Conservation (phyloP, 2,329 filamentous ascomycete genomes). For the Phyllosticta capitalensis region DNA sequence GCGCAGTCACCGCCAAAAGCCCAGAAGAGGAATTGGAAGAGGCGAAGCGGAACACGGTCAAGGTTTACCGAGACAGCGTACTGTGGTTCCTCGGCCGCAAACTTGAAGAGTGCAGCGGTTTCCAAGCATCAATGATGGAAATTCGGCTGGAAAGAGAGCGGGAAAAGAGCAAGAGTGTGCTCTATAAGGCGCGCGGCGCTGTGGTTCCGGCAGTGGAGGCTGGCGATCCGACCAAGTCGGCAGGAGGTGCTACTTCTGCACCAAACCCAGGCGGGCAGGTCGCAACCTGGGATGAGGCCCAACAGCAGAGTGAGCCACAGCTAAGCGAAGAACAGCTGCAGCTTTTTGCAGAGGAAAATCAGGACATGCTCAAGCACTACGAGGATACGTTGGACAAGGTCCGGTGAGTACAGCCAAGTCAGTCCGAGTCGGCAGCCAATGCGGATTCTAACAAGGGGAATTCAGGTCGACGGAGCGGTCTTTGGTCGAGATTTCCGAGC, state of each 20-base stretch:
- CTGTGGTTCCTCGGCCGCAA: constrained; percentile 70
- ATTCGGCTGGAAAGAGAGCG: constrained; percentile 72
- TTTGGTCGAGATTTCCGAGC: constrained; percentile 80
- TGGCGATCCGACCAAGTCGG: constrained; percentile 2
- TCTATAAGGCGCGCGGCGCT: constrained; percentile 55
- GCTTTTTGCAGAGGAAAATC: constrained; percentile 87
- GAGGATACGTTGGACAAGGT: constrained; percentile 93
- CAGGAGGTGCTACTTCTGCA: not conserved
- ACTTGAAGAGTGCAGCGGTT: constrained; percentile 64
- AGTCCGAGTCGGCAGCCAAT: not conserved
- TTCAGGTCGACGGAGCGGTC: constrained; percentile 80
- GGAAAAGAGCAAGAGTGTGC: constrained; percentile 79
- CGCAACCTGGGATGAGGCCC: constrained; percentile 17
- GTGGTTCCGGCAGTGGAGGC: constrained; percentile 17
- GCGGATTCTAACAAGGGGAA: not conserved
- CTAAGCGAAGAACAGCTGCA: constrained; percentile 80
- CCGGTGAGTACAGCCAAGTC: constrained; percentile 53
- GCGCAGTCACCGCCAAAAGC: constrained; percentile 41
- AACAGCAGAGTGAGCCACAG: constrained; percentile 41
- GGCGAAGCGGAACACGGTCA: constrained; percentile 55
- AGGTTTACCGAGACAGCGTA: constrained; percentile 68
- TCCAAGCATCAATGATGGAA: constrained; percentile 90
- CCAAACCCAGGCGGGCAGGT: constrained; percentile 16
- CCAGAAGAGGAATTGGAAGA: constrained; percentile 65
- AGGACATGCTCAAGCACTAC: constrained; percentile 86